Base-by-base conservation (phyloP, 1,139 yeast genomes). In the Blastobotrys proliferans region DNA sequence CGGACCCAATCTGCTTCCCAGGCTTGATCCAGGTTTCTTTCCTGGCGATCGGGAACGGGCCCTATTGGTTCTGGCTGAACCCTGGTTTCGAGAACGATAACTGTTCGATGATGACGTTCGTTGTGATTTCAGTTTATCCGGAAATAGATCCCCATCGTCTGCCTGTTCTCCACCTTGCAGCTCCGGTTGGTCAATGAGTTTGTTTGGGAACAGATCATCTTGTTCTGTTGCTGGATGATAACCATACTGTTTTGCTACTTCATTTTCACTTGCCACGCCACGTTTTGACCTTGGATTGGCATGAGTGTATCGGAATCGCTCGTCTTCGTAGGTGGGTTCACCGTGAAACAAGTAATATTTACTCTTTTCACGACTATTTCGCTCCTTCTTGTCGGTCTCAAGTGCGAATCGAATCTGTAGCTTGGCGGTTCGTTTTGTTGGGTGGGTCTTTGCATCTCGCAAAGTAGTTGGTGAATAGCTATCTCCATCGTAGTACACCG, bases 331-430 rank as follows among this genome's bases (percentile, higher is more conserved):
- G 38, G 77, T 78, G 0, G 94, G 94, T 55, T 82, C 92, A 2
- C 94, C 94, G 55, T 83, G 81, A 16, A 81, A 58, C 48, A 82
- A 66, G 61, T 83, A 83, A 59, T 82, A 83, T 33, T 86, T 63
- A 21, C 88, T 81, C 46, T 73, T 74, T 13, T 69, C 74, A 20
- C 77, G 67, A 4, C 90, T 82, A 50, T 77, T 75, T 48, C 70
- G 70, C 35, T 75, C 75, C 52, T 83, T 82, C 40, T 68, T 67
- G 59, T 83, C 90, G 8, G 74, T 65, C 41, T 64, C 68, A 34
- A 73, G 67, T 4, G 85, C 72, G 52, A 71, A 77, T 49, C 90
- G 67, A 3, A 74, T 63, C 16, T 46, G 44, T 5, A 57, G 45
- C 21, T 67, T 67, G 5, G 69, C 66, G 10, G 72, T 66, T 2